Percentiles rank a stretch among this genome's conserved stretches.
These are phyloP conservation scores for Penicillium sp. DNA, from an alignment of 2,329 filamentous ascomycete species.

Conservation along the genomic window DNA sequence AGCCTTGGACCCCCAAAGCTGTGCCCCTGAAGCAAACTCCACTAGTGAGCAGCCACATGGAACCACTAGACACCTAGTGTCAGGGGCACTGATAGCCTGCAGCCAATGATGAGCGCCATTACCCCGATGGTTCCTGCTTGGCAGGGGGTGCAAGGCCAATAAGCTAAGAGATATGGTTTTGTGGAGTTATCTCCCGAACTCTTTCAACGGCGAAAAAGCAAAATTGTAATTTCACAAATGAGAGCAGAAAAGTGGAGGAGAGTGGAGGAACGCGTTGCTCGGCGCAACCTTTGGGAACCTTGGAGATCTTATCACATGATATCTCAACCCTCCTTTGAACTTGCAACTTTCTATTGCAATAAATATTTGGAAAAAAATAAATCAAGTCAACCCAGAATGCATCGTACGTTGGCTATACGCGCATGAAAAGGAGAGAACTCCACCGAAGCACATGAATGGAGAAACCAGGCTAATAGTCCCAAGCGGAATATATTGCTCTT, in stretches of 20 bases:
- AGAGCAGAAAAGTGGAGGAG: neutral
- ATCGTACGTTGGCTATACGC: neutral
- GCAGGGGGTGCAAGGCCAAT: constrained; percentile 19
- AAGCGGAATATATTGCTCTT: neutral
- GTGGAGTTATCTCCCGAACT: constrained; percentile 10
- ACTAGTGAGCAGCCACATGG: constrained; percentile 15
- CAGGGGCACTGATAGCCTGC: constrained; percentile 15
- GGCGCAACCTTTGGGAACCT: neutral
- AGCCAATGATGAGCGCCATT: constrained; percentile 14
- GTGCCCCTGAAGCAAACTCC: constrained; percentile 17
- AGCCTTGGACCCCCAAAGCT: constrained; percentile 3
- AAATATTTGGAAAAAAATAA: neutral
- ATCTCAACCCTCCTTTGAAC: neutral
- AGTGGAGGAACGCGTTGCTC: neutral
- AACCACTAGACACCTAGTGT: constrained; percentile 16
- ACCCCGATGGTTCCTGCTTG: constrained; percentile 26
- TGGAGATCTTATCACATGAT: neutral
- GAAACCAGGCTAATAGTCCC: neutral
- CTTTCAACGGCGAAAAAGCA: constrained; percentile 3
- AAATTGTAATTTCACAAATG: neutral
- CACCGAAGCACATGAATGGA: neutral
- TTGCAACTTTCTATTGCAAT: neutral
- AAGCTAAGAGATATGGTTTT: constrained; percentile 9
- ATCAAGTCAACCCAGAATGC: neutral
- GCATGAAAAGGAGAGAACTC: neutral